phyloP scores from a whole-genome alignment of 2,329 filamentous ascomycete genomes.

The Parafenestella ontariensis region DNA sequence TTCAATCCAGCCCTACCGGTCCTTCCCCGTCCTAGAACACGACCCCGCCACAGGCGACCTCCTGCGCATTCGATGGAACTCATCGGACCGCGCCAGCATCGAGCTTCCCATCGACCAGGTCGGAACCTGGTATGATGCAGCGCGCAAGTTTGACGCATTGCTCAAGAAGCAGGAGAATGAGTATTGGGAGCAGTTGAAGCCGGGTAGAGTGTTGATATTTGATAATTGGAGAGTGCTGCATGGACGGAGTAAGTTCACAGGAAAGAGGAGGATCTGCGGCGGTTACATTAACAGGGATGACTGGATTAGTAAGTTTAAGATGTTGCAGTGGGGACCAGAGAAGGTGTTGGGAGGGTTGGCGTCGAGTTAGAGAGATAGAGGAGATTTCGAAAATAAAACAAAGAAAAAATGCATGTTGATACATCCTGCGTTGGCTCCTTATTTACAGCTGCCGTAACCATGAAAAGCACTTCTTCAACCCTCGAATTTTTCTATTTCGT shows the following conservation, averaged over 20 bases:
- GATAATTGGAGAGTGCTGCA: conserved; percentile 97
- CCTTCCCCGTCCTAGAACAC: conserved; percentile 75
- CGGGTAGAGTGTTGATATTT: conserved; percentile 86
- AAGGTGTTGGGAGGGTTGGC: conserved; percentile 22
- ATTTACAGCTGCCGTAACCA: conserved; percentile 35
- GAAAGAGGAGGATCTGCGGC: conserved; percentile 86
- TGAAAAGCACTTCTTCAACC: conserved; percentile 19
- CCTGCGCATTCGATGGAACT: conserved; percentile 87
- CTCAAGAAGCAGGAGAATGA: conserved; percentile 70
- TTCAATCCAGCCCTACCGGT: conserved; percentile 73
- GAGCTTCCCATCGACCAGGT: conserved; percentile 61
- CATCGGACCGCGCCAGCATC: conserved; percentile 80
- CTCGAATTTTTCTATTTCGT: conserved; percentile 12
- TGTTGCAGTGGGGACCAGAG: conserved; percentile 18
- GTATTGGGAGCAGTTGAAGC: conserved; percentile 81
- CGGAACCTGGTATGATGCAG: conserved; percentile 78
- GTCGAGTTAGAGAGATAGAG: not conserved
- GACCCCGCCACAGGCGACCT: conserved; percentile 55
- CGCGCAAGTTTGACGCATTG: conserved; percentile 74
- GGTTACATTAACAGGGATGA: conserved; percentile 64
- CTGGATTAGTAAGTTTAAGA: conserved; percentile 37
- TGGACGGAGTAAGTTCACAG: conserved; percentile 82
- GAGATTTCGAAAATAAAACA: not conserved
- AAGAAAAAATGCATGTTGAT: conserved; percentile 35
- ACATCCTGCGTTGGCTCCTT: conserved; percentile 35